phyloP scores from a whole-genome alignment of 768 basidiomycete genomes.

The Termitomyces sp. region DNA sequence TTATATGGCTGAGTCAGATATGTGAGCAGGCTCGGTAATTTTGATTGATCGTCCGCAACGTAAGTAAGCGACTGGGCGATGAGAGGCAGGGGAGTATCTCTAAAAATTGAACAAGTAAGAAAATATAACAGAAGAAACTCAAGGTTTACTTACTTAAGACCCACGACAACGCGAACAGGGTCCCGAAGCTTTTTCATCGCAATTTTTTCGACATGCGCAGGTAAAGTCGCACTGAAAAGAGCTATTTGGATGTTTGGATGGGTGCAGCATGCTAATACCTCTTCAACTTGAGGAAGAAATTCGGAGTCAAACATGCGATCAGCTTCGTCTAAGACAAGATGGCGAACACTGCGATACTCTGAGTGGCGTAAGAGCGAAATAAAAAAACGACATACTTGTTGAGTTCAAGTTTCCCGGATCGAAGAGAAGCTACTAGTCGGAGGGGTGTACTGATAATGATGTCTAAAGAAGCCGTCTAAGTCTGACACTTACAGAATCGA shows the following conservation, averaged over 20 bases:
- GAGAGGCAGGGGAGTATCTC: slow-evolving; percentile 92
- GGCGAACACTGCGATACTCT: slow-evolving; percentile 57
- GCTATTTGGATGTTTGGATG: slow-evolving; percentile 72
- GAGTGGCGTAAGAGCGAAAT: background rate
- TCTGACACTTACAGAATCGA: background rate
- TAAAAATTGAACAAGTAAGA: slow-evolving; percentile 23
- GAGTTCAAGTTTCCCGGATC: slow-evolving; percentile 59
- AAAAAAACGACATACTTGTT: slow-evolving; percentile 52
- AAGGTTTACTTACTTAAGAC: slow-evolving; percentile 72
- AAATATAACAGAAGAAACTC: background rate
- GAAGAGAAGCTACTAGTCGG: slow-evolving; percentile 77
- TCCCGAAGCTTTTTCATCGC: slow-evolving; percentile 82
- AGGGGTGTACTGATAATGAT: slow-evolving; percentile 92
- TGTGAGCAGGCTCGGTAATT: slow-evolving; percentile 81
- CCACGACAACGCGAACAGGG: slow-evolving; percentile 92
- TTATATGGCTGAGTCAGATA: slow-evolving; percentile 80
- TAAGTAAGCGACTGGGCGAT: slow-evolving; percentile 87
- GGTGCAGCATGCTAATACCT: slow-evolving; percentile 76
- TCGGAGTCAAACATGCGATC: slow-evolving; percentile 88
- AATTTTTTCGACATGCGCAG: slow-evolving; percentile 80
- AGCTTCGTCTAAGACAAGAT: slow-evolving; percentile 86
- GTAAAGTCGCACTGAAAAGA: slow-evolving; percentile 93
- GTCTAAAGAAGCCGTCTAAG: slow-evolving; percentile 42
- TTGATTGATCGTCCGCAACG: slow-evolving; percentile 91
- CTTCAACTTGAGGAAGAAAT: slow-evolving; percentile 85